Evolutionary conservation across 176 grass and related monocot species (phyloP).

Genomic region (Cenchrus fungigraminus): DNA sequence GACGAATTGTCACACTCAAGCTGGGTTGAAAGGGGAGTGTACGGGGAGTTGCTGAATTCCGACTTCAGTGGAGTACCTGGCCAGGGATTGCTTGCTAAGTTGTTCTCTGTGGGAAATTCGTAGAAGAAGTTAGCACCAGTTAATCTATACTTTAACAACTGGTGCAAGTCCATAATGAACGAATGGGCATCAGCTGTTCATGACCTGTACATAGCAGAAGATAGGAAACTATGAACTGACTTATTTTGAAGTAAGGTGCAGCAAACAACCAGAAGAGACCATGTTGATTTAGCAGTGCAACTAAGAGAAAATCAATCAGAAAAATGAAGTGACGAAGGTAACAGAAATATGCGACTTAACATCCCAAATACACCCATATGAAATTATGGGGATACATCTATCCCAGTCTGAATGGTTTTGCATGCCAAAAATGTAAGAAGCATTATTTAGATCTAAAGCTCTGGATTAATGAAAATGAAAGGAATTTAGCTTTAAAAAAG

Average conservation of each 20-base stretch:
- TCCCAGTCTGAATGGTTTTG: background rate
- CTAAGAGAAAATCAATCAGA: constrained; percentile 14
- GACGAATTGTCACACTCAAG: constrained; percentile 72
- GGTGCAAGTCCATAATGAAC: constrained; percentile 88
- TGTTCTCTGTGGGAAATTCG: constrained; percentile 57
- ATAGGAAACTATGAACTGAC: constrained; percentile 33
- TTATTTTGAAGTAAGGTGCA: constrained; percentile 22
- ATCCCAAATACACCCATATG: background rate
- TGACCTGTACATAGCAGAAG: constrained; percentile 59
- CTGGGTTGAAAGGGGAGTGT: constrained; percentile 71
- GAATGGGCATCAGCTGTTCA: constrained; percentile 59
- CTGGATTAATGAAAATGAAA: background rate
- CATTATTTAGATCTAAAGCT: background rate
- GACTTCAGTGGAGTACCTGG: constrained; percentile 57
- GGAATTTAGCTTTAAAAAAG: background rate
- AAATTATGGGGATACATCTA: background rate
- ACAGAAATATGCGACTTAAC: background rate
- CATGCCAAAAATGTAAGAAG: background rate
- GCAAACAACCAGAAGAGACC: constrained; percentile 17
- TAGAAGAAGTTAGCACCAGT: constrained; percentile 51
- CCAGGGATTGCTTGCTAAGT: constrained; percentile 53
- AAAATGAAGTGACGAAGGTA: background rate
- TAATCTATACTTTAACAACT: constrained; percentile 73
- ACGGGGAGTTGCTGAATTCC: constrained; percentile 62
- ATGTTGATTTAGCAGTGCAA: constrained; percentile 26